phyloP scores from a whole-genome alignment of 257 asterid genomes.

The Ligustrum vulgare region DNA sequence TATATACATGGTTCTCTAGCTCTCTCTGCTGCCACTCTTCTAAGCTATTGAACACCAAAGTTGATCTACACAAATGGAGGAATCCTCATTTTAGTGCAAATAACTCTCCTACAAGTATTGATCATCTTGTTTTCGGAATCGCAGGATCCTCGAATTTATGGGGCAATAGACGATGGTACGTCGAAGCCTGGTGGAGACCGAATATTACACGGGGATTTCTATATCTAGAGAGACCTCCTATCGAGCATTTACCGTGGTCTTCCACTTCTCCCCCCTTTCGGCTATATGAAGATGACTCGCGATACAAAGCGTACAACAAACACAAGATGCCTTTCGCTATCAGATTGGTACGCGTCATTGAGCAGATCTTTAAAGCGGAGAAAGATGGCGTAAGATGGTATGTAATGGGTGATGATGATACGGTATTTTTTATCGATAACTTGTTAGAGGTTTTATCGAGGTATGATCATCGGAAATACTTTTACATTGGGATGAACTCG shows the following conservation, averaged over 20 bases:
- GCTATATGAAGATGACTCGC: slow-evolving; percentile 32
- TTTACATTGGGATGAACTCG: slow-evolving; percentile 51
- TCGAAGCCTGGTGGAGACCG: slow-evolving; percentile 43
- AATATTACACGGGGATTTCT: slow-evolving; percentile 36
- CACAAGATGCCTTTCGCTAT: slow-evolving; percentile 28
- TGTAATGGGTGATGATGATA: slow-evolving; percentile 54
- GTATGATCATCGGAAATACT: slow-evolving; percentile 52
- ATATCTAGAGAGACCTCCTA: slow-evolving; percentile 31
- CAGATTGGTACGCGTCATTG: slow-evolving; percentile 31
- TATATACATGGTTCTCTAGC: slow-evolving; percentile 22
- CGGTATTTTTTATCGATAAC: slow-evolving; percentile 43
- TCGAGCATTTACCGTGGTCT: slow-evolving; percentile 37
- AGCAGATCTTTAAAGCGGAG: slow-evolving; percentile 30
- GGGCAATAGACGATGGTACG: slow-evolving; percentile 22
- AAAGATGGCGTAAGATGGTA: slow-evolving; percentile 35
- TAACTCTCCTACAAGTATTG: slow-evolving; percentile 25
- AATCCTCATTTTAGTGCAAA: not conserved
- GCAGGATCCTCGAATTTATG: slow-evolving; percentile 31
- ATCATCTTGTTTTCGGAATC: slow-evolving; percentile 38
- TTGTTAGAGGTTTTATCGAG: slow-evolving; percentile 34
- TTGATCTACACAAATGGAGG: slow-evolving; percentile 6
- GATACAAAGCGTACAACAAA: slow-evolving; percentile 25
- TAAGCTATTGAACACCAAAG: not conserved
- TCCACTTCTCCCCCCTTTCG: slow-evolving; percentile 31
- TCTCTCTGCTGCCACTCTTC: slow-evolving; percentile 22